These are phyloP conservation scores for Suillus fuscotomentosus DNA, from an alignment of 768 basidiomycete genomes.

Conservation along the genomic window DNA sequence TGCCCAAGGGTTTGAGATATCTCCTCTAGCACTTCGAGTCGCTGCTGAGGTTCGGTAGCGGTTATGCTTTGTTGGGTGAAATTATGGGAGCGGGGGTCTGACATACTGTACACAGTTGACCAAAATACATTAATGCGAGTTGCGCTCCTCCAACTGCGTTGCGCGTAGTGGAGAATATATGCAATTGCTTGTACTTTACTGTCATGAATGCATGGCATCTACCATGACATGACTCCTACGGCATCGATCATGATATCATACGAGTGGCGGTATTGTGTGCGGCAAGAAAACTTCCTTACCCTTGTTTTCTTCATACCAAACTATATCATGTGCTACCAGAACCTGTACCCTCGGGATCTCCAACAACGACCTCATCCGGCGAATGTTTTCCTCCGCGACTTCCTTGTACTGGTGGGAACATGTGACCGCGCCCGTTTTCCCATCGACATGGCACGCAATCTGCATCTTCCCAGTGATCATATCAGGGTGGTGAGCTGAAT, in stretches of 20 bases:
- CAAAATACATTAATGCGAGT: neutral
- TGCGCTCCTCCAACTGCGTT: neutral
- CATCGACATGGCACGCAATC: slow-evolving; percentile 27
- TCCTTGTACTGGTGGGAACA: slow-evolving; percentile 47
- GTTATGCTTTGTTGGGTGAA: neutral
- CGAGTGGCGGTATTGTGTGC: slow-evolving; percentile 15
- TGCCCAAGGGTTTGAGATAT: slow-evolving; percentile 42
- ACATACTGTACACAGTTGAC: neutral
- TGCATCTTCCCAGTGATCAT: slow-evolving; percentile 41
- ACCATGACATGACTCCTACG: neutral
- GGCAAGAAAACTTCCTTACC: slow-evolving; percentile 37
- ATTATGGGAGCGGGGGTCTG: neutral
- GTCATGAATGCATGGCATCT: neutral
- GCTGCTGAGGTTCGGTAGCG: neutral
- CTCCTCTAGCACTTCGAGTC: slow-evolving; percentile 31
- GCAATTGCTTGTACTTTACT: neutral
- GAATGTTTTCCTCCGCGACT: slow-evolving; percentile 41
- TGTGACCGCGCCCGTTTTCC: slow-evolving; percentile 19
- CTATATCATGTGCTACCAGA: slow-evolving; percentile 51
- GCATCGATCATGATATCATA: neutral
- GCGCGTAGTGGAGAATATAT: neutral
- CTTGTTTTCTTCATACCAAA: slow-evolving; percentile 49
- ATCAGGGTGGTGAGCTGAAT: slow-evolving; percentile 51
- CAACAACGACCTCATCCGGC: slow-evolving; percentile 37
- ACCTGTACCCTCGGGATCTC: slow-evolving; percentile 40